phyloP scores from a whole-genome alignment of 2,329 filamentous ascomycete genomes.

The Arthrinium puccinioides region DNA sequence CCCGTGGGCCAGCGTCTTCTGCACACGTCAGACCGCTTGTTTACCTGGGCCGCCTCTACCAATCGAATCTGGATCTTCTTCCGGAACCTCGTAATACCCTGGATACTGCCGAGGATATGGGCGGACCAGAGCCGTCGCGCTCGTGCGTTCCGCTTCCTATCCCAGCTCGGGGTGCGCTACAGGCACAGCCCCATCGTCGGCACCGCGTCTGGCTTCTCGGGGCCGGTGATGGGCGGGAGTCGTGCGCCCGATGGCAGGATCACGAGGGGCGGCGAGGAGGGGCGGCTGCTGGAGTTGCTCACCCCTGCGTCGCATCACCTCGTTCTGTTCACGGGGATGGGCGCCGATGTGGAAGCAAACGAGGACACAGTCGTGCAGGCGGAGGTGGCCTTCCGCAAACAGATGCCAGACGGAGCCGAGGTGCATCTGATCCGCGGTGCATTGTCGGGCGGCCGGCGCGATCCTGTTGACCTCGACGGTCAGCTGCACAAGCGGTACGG shows the following conservation, averaged over 20 bases:
- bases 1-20: constrained; percentile 37
- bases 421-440: constrained; percentile 12
- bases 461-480: constrained; percentile 14
- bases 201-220: constrained; percentile 21
- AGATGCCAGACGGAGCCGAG: constrained; percentile 7
- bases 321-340: constrained; percentile 18
- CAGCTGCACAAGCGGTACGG: constrained; percentile 17
- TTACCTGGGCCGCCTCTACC: constrained; percentile 27
- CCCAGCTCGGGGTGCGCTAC: constrained; percentile 35
- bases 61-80: constrained; percentile 26
- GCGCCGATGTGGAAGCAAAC: constrained; percentile 1
- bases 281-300: constrained; percentile 16
- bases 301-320: constrained; percentile 15
- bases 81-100: constrained; percentile 29
- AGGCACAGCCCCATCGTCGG: constrained; percentile 28
- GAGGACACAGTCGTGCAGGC: constrained; percentile 10
- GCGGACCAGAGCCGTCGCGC: constrained; percentile 11
- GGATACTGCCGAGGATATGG: constrained; percentile 28
- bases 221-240: constrained; percentile 36
- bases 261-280: constrained; percentile 8
- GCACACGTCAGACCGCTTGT: constrained; percentile 31
- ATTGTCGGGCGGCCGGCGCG: constrained; percentile 2
- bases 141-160: constrained; percentile 26
- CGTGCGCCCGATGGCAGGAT: constrained; percentile 33
- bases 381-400: constrained; percentile 9